Base-by-base conservation (phyloP, 208 protist genomes). In the Naegleria lovaniensis region DNA sequence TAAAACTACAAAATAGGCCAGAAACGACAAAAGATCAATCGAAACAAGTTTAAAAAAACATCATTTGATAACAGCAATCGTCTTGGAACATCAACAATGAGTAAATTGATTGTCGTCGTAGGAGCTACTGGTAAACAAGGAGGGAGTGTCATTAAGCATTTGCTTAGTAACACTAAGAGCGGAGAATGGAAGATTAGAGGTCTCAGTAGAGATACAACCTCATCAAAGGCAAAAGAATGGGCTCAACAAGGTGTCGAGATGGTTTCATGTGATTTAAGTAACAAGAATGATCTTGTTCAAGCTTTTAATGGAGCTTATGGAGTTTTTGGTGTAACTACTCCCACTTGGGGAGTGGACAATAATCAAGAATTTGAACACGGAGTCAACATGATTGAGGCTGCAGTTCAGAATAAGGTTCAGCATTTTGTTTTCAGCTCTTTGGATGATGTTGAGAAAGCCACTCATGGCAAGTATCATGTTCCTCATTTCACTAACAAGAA, bases 81-180 rank as follows among this genome's bases (percentile, higher is more conserved):
- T n/a, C n/a, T n/a, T n/a, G n/a, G n/a, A n/a, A n/a, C n/a, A n/a
- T n/a, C n/a, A n/a, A n/a, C n/a, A n/a, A 58, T 58, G 51, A 58
- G 51, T 58, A 58, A 58, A 58, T 58, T 85, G 25, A 85, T 85
- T 51, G 39, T 48, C 7, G 83, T 85, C n/a, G n/a, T 85, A 13
- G 83, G 83, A 48, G 83, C 83, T 39, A 85, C 83, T 85, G 83
- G 83, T n/a, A 85, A 48, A 38, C 83, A 85, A 48, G 83, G 83
- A 48, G 83, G 83, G 48, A 38, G 19, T 43, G 83, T 43, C n/a
- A 48, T 85, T 85, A 29, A 43, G 9, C n/a, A 85, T 43, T 22
- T 85, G 3, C n/a, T n/a, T n/a, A n/a, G n/a, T n/a, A n/a, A n/a
- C n/a, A 4, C 11, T 5, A 48, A 38, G 15, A 4, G 22, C 9